Percentiles rank a stretch among this genome's conserved stretches.
phyloP scores from a whole-genome alignment of 1,284 basidiomycete genomes.

The Cutaneotrichosporon cavernicola region DNA sequence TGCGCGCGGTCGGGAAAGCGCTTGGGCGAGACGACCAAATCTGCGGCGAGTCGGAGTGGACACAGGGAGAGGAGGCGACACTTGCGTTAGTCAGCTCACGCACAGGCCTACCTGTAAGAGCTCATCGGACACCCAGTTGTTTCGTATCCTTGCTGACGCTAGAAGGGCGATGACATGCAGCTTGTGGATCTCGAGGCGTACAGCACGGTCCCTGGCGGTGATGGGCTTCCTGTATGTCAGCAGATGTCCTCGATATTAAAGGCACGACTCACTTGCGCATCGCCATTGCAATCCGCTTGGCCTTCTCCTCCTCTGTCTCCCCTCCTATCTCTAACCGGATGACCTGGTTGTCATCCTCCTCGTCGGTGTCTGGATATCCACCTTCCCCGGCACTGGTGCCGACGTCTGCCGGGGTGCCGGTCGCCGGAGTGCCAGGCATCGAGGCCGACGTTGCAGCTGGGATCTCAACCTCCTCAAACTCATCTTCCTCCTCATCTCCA shows the following conservation, averaged over 20 bases:
- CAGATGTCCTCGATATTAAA: not conserved
- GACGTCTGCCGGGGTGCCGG: slow-evolving; percentile 18
- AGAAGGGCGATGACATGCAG: slow-evolving; percentile 78
- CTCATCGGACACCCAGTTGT: slow-evolving; percentile 79
- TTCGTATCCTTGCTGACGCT: slow-evolving; percentile 71
- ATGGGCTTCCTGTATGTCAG: slow-evolving; percentile 45
- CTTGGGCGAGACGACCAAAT: slow-evolving; percentile 80
- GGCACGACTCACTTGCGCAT: slow-evolving; percentile 41
- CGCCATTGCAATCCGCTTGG: slow-evolving; percentile 40
- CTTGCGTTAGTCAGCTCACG: slow-evolving; percentile 24
- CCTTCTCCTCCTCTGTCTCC: slow-evolving; percentile 45
- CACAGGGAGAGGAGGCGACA: slow-evolving; percentile 75
- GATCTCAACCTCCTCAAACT: slow-evolving; percentile 51
- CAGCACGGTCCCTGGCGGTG: slow-evolving; percentile 62
- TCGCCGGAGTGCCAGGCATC: slow-evolving; percentile 29
- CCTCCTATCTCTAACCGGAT: slow-evolving; percentile 47
- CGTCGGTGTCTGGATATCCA: slow-evolving; percentile 22
- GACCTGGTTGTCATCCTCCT: slow-evolving; percentile 33
- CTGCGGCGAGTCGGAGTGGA: slow-evolving; percentile 72
- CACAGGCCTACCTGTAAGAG: slow-evolving; percentile 66
- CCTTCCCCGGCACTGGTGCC: not conserved
- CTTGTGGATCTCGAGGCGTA: slow-evolving; percentile 79
- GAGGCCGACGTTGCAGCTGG: slow-evolving; percentile 34
- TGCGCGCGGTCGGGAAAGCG: slow-evolving; percentile 73
- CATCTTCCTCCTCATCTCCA: slow-evolving; percentile 41